Conservation (phyloP, 2,329 filamentous ascomycete genomes). For the Alternaria sp. region DNA sequence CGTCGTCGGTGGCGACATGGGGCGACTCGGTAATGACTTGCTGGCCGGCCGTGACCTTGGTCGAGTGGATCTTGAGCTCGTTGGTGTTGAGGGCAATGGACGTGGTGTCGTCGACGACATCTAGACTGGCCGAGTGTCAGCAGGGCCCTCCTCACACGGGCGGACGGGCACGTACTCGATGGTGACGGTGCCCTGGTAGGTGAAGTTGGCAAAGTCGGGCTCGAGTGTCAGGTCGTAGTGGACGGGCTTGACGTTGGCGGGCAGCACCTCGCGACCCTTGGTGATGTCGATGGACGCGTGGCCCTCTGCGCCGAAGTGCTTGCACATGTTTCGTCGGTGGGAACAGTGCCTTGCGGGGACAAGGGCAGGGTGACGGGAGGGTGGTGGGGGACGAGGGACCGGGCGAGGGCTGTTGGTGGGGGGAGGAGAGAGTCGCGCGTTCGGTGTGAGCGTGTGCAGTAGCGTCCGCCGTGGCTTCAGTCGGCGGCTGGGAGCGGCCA, state of each 20-base stretch:
- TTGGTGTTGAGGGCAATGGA: constrained; percentile 88
- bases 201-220: constrained; percentile 86
- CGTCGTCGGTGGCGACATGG: constrained; percentile 74
- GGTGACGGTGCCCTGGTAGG: constrained; percentile 81
- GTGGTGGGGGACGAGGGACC: constrained; percentile 21
- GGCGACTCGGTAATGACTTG: constrained; percentile 66
- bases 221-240: constrained; percentile 94
- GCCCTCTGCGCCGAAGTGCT: constrained; percentile 62
- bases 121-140: constrained; percentile 61
- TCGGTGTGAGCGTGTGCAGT: constrained; percentile 29
- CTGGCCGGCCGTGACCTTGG: constrained; percentile 69
- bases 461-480: constrained; percentile 29
- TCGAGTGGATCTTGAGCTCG: constrained; percentile 81
- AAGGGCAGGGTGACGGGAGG: constrained; percentile 26
- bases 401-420: constrained; percentile 29
- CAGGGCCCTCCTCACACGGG: neutral
- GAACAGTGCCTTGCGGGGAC: constrained; percentile 67
- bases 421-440: constrained; percentile 37
- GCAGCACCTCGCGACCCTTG: constrained; percentile 81
- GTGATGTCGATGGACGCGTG: constrained; percentile 65
- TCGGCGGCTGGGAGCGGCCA: constrained; percentile 30
- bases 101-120: constrained; percentile 82
- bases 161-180: constrained; percentile 68
- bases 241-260: constrained; percentile 86
- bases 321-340: constrained; percentile 77